Conservation (phyloP, 345 rosid species). For the Erucastrum elatum region DNA sequence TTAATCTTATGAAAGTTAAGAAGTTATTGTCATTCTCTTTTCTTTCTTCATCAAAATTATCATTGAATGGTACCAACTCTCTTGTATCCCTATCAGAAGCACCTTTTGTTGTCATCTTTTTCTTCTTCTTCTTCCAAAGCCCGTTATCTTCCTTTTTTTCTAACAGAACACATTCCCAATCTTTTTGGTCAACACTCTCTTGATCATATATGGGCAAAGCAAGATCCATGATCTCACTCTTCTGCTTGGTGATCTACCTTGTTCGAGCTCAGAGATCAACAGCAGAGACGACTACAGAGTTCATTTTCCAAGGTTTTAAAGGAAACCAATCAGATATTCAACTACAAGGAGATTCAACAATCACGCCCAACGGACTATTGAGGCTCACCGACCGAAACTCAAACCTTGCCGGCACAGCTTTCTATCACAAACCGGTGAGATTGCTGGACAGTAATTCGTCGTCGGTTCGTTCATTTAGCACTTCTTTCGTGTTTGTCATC, state of each 20-base stretch:
- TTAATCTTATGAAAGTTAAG: not conserved
- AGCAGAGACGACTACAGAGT: constrained; percentile 10
- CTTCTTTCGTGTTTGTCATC: constrained; percentile 54
- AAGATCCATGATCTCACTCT: not conserved
- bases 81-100: not conserved
- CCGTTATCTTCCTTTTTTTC: not conserved
- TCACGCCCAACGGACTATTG: constrained; percentile 26
- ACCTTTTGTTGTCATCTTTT: not conserved
- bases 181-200: not conserved
- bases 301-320: constrained; percentile 29
- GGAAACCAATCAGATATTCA: constrained; percentile 7
- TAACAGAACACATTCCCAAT: not conserved
- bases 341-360: not conserved
- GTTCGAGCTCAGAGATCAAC: constrained; percentile 17
- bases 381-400: constrained; percentile 30
- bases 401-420: constrained; percentile 25
- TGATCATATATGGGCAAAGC: not conserved
- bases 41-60: not conserved
- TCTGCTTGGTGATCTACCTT: not conserved
- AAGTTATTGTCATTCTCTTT: not conserved
- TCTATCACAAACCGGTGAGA: constrained; percentile 32
- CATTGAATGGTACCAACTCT: not conserved
- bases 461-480: constrained; percentile 48
- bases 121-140: not conserved
- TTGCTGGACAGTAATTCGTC: not conserved